These are phyloP conservation scores for Solanum pennellii DNA, from an alignment of 257 asterid species.

Conservation along the genomic window DNA sequence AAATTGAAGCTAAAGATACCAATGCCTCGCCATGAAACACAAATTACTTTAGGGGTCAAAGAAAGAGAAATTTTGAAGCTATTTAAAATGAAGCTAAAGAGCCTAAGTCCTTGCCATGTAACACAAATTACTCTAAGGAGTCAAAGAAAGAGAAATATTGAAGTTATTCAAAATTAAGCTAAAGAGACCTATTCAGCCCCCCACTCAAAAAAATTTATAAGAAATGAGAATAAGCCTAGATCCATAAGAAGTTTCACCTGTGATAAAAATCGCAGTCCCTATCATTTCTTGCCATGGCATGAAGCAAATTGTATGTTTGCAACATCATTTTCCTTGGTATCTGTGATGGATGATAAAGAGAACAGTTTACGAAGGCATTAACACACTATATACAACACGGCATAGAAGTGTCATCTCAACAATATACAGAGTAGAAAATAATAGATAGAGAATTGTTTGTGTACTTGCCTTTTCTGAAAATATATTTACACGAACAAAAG, in stretches of 20 bases:
- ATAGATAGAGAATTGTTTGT: background rate
- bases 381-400: background rate
- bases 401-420: background rate
- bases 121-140: background rate
- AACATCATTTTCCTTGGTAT: constrained; percentile 95
- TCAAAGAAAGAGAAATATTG: background rate
- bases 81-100: background rate
- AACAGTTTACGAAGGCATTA: background rate
- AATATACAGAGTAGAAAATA: background rate
- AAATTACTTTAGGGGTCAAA: background rate
- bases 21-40: background rate
- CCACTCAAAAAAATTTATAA: background rate
- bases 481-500: constrained; percentile 96
- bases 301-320: constrained; percentile 83
- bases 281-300: constrained; percentile 75
- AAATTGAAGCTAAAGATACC: background rate
- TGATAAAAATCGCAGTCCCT: constrained; percentile 97
- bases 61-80: background rate
- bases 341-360: constrained; percentile 26
- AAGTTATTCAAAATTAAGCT: background rate
- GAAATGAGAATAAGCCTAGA: background rate
- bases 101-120: background rate
- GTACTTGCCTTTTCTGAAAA: constrained; percentile 81
- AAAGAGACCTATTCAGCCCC: background rate
- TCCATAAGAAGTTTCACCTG: constrained; percentile 33